Base-by-base conservation (phyloP, 1,284 basidiomycete species). In the Agaricales sp. region DNA sequence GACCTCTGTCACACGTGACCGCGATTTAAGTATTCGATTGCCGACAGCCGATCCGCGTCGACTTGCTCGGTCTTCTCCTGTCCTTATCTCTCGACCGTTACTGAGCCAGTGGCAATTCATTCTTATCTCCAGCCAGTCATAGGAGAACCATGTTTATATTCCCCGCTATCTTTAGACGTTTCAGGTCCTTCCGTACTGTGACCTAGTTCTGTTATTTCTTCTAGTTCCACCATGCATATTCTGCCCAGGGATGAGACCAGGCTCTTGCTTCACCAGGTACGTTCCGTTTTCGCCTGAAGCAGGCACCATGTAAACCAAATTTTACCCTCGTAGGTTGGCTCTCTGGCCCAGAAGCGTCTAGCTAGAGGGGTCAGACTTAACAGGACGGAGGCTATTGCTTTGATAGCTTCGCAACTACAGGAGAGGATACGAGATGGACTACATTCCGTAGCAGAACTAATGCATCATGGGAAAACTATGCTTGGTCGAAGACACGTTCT, bases 341-440 rank as follows among this genome's bases (percentile, higher is more conserved):
- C 77, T 51, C 78, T 99, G 4, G 93, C 96, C 1, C 95, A 99
- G 68, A 87, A 92, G 59, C 86, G 96, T 20, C 82, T 99, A 6
- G 94, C 95, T 3, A 78, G 95, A 19, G 96, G 95, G 6, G 63
- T 95, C 24, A 74, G 77, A 38, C 77, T 99, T 47, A 99, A 98
- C 67, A 70, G 82, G 54, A 78, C 87, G 6, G 96, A 99, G 67
- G 85, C 92, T 0, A 81, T 85, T 12, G 93, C 92, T 1, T 78
- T 99, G 23, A 92, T 99, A 56, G 85, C 91, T 1, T 80, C 79
- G 16, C 91, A 94, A 56, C 77, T 99, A 2, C 95, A 98, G 52
- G 96, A 98, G 65, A 80, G 82, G 45, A 95, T 96, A 57, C 77
- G 95, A n/a, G 94, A 98, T 85, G 95, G 94, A 3, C 64, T 69